Percentiles rank a stretch among this genome's conserved stretches.
Conservation (phyloP, 2,329 filamentous ascomycete species). For the Fusarium pininemorale region DNA sequence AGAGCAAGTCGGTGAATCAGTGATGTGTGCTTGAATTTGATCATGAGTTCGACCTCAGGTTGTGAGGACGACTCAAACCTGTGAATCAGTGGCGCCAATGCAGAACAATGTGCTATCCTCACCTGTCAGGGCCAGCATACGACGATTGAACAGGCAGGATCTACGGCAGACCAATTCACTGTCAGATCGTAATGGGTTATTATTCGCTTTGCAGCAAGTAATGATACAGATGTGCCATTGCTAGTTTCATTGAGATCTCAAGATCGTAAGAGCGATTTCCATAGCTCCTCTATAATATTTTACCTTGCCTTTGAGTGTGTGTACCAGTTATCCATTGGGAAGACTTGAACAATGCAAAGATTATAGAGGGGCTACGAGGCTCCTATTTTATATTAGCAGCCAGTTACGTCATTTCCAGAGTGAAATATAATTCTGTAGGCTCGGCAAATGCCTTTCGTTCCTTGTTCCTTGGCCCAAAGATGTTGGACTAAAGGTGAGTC, state of each 20-base stretch:
- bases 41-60: not conserved
- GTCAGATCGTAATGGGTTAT: not conserved
- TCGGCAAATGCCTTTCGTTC: not conserved
- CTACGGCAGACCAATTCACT: not conserved
- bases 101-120: not conserved
- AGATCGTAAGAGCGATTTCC: not conserved
- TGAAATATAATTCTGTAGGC: not conserved
- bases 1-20: not conserved
- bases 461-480: not conserved
- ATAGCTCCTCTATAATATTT: no score
- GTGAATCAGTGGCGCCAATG: not conserved
- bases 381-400: accelerated
- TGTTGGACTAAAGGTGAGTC: not conserved
- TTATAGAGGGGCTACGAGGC: accelerated
- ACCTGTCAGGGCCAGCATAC: not conserved
- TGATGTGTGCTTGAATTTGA: not conserved
- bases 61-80: not conserved
- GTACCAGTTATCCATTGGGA: not conserved
- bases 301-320: no score
- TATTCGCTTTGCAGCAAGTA: not conserved
- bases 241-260: not conserved
- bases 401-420: no score
- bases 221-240: no score
- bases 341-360: no score
- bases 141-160: not conserved